Evolutionary conservation across 1,284 basidiomycete genomes (phyloP).

Genomic region (Rhodotorula sp.): DNA sequence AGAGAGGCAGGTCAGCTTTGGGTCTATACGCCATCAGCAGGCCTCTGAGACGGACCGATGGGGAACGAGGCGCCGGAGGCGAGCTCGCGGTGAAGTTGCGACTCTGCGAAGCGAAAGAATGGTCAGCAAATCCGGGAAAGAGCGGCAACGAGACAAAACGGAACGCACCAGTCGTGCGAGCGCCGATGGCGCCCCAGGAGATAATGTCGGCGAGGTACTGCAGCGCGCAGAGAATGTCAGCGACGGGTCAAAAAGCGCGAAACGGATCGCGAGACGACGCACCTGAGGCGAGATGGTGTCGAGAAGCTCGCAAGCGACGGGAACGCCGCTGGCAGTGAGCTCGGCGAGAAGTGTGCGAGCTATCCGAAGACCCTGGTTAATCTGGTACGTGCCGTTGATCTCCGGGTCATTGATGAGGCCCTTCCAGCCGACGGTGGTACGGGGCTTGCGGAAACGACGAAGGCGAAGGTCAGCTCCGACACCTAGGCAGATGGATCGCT

Average conservation of each 20-base stretch:
- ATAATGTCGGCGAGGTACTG: constrained; percentile 64
- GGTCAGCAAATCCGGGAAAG: not conserved
- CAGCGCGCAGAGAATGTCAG: not conserved
- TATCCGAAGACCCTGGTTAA: constrained; percentile 89
- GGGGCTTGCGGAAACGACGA: constrained; percentile 59
- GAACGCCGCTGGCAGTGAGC: constrained; percentile 80
- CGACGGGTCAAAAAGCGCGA: not conserved
- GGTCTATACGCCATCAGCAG: not conserved
- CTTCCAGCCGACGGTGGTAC: constrained; percentile 74
- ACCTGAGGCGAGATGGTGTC: constrained; percentile 55
- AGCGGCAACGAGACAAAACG: too few species aligned
- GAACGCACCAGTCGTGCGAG: constrained; percentile 73
- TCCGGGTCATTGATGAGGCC: constrained; percentile 55
- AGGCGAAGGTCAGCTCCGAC: constrained; percentile 50
- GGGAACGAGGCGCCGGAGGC: constrained; percentile 86
- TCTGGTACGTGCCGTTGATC: constrained; percentile 87
- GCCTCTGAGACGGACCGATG: constrained; percentile 52
- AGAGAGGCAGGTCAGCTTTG: constrained; percentile 1
- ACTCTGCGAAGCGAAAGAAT: constrained; percentile 52
- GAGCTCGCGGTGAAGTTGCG: constrained; percentile 87
- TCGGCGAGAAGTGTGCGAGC: constrained; percentile 87
- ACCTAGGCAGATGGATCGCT: not conserved
- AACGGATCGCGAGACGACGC: constrained; percentile 21
- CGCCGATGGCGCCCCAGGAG: constrained; percentile 97
- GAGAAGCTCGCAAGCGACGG: constrained; percentile 90